Conservation (phyloP, 495 filamentous ascomycete species). For the Lindgomyces ingoldianus region DNA sequence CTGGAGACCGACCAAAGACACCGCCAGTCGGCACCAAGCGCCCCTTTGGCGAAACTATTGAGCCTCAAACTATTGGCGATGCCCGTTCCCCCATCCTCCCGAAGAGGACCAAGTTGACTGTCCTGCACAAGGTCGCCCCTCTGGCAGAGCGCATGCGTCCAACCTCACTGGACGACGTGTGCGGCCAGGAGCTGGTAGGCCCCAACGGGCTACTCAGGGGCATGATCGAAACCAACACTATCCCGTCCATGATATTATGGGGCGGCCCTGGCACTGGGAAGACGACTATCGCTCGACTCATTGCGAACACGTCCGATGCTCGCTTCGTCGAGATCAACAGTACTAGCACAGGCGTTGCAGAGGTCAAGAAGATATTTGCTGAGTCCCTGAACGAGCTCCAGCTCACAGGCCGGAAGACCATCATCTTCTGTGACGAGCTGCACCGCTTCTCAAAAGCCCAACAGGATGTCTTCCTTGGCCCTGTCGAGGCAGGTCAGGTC, state of each 20-base stretch:
- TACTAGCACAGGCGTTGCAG: conserved; percentile 84
- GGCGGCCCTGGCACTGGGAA: conserved; percentile 90
- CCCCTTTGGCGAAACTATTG: conserved; percentile 32
- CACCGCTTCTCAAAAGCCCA: conserved; percentile 91
- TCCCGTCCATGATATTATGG: conserved; percentile 97
- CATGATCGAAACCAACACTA: conserved; percentile 81
- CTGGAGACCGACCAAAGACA: conserved; percentile 40
- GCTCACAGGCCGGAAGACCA: conserved; percentile 85
- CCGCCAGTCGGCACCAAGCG: conserved; percentile 42
- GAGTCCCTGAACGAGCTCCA: conserved; percentile 81
- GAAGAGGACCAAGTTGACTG: conserved; percentile 57
- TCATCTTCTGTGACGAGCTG: conserved; percentile 97
- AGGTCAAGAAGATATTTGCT: conserved; percentile 90
- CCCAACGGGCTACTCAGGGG: conserved; percentile 78
- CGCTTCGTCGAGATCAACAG: conserved; percentile 97
- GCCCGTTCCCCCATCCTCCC: conserved; percentile 51
- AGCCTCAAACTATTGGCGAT: conserved; percentile 19
- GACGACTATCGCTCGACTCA: conserved; percentile 93
- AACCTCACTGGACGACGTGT: conserved; percentile 77
- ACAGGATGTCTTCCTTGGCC: conserved; percentile 92
- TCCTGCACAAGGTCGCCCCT: conserved; percentile 70
- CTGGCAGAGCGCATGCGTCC: conserved; percentile 95
- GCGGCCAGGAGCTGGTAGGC: conserved; percentile 89
- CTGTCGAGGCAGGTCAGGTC: conserved; percentile 87
- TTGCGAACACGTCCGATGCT: conserved; percentile 76